Evolutionary conservation across 352 stramenopile genomes (phyloP).

Genomic region (Phytophthora pluvialis): DNA sequence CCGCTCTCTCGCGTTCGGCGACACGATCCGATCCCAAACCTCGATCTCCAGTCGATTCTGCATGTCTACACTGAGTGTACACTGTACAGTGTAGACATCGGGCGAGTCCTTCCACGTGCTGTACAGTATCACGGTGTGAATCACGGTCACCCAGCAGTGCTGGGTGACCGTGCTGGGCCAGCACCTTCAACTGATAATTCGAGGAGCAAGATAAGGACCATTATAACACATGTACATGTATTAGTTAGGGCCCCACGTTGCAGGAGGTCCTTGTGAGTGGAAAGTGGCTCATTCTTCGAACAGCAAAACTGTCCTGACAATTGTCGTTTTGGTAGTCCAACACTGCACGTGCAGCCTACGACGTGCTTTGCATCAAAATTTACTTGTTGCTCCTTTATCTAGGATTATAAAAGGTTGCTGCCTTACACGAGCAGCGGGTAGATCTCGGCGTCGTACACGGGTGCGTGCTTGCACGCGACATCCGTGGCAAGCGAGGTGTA

Average conservation of each 20-base stretch:
- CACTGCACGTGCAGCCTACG: no score
- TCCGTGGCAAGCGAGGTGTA: conserved; percentile 38
- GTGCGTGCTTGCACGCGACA: conserved; percentile 27
- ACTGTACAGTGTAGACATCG: conserved; percentile 19
- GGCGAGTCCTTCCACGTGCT: conserved; percentile 2
- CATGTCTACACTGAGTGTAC: no score
- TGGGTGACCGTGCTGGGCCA: no score
- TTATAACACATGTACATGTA: no score
- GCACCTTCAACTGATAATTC: background rate
- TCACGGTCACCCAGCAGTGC: no score
- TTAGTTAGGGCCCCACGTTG: no score
- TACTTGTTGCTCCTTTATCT: conserved; percentile 17
- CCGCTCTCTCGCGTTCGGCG: conserved; percentile 18
- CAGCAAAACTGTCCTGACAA: no score
- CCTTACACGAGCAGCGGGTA: conserved; percentile 42
- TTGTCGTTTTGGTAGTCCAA: no score
- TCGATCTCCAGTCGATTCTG: conserved; percentile 3
- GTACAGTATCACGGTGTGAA: no score
- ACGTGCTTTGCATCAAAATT: no score
- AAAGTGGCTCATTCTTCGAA: no score
- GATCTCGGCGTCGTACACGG: conserved; percentile 37
- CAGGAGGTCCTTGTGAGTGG: no score
- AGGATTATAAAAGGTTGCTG: conserved; percentile 1
- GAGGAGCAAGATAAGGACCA: background rate
- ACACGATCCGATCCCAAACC: conserved; percentile 18